Percentiles rank a stretch among this genome's conserved stretches.
Conservation (phyloP, 441 rosid species). For the Populus hybrid region DNA sequence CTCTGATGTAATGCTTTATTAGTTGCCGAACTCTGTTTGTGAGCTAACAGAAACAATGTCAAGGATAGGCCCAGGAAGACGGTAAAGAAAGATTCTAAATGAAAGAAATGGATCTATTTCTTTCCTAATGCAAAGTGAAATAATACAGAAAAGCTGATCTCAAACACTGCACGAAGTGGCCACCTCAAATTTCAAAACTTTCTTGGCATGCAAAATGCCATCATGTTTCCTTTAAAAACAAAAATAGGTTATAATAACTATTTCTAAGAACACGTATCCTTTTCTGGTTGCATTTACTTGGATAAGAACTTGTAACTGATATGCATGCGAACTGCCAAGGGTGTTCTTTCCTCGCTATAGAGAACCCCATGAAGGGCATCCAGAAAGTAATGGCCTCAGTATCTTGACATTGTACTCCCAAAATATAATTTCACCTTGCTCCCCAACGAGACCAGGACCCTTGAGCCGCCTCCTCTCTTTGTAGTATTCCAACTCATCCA, state of each 20-base stretch:
- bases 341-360: background rate
- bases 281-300: background rate
- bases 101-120: background rate
- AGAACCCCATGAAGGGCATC: background rate
- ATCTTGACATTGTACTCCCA: conserved; percentile 47
- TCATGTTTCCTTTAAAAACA: background rate
- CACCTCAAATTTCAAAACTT: background rate
- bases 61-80: background rate
- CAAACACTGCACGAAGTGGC: background rate
- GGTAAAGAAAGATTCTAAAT: background rate
- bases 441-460: conserved; percentile 89
- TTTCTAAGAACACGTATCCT: background rate
- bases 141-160: background rate
- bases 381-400: background rate
- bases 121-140: background rate
- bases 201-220: background rate
- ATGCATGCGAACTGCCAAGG: background rate
- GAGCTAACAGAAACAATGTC: background rate
- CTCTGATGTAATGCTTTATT: conserved; percentile 5
- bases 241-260: background rate
- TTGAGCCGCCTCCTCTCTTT: conserved; percentile 89
- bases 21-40: background rate
- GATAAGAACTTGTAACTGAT: background rate
- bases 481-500: conserved; percentile 74
- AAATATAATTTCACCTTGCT: conserved; percentile 89